phyloP scores from a whole-genome alignment of 1,139 yeast genomes.

The Diutina neorugosa region DNA sequence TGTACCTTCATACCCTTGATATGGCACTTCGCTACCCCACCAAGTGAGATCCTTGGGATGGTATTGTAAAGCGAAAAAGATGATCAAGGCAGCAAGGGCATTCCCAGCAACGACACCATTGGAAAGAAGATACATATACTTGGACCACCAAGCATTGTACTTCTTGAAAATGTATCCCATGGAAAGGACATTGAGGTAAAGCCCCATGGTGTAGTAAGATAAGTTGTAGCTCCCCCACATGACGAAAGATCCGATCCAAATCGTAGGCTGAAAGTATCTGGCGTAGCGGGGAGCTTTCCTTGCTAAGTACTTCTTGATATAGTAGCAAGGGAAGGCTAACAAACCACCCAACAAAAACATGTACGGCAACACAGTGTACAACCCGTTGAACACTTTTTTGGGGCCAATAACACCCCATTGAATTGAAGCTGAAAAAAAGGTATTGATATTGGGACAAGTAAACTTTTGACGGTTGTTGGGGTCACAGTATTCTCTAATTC shows the following conservation, averaged over 20 bases:
- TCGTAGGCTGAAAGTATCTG: constrained; percentile 2
- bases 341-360: constrained; percentile 44
- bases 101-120: not conserved
- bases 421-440: constrained; percentile 41
- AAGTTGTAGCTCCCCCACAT: constrained; percentile 8
- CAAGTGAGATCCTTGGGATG: not conserved
- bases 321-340: constrained; percentile 17
- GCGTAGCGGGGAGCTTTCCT: not conserved
- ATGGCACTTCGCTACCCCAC: constrained; percentile 2
- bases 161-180: not conserved
- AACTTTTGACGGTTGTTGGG: constrained; percentile 27
- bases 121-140: not conserved
- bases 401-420: constrained; percentile 65
- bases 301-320: constrained; percentile 13
- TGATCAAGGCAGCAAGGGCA: not conserved
- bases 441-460: constrained; percentile 35
- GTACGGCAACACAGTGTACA: constrained; percentile 37
- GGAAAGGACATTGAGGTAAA: constrained; percentile 4
- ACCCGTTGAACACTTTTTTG: constrained; percentile 33
- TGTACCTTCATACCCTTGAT: not conserved
- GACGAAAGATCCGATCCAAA: not conserved
- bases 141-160: not conserved
- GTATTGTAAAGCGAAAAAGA: not conserved
- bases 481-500: constrained; percentile 34
- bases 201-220: constrained; percentile 5